A percentile compares a stretch with the other conserved stretches of the same genome.
Conservation (phyloP, 305 asterid genomes). For the Plantago coronopus region DNA sequence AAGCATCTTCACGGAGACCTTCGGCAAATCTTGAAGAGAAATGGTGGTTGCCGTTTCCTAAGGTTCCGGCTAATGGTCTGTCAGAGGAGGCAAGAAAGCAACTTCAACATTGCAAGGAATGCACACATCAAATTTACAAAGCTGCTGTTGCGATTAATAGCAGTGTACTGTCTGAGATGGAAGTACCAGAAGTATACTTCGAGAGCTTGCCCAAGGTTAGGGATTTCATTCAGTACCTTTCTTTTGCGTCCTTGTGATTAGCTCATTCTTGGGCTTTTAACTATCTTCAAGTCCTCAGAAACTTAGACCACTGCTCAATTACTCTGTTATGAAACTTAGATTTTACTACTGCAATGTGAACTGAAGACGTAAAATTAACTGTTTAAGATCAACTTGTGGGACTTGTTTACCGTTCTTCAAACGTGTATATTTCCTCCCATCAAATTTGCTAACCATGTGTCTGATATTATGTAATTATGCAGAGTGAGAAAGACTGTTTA, state of each 20-base stretch:
- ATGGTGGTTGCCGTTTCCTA: conserved; percentile 92
- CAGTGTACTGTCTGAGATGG: conserved; percentile 66
- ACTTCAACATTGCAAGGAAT: conserved; percentile 68
- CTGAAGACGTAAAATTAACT: too few species aligned
- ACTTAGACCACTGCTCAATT: too few species aligned
- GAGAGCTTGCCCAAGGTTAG: conserved; percentile 78
- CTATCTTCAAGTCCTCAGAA: background rate
- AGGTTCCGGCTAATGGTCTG: conserved; percentile 70
- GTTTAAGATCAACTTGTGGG: background rate
- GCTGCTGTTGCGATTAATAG: conserved; percentile 78
- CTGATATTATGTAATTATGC: conserved; percentile 15
- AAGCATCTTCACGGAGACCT: conserved; percentile 47
- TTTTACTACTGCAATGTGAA: too few species aligned
- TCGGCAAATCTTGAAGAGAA: conserved; percentile 69
- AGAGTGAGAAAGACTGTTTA: conserved; percentile 84
- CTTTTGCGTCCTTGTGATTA: background rate
- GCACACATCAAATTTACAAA: conserved; percentile 72
- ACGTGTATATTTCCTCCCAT: background rate
- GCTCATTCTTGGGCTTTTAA: background rate
- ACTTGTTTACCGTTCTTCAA: background rate
- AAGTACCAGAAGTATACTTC: conserved; percentile 63
- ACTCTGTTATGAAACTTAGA: too few species aligned
- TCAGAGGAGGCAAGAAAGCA: conserved; percentile 53
- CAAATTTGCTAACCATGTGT: conserved; percentile 2
- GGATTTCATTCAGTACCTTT: background rate